Evolutionary conservation across 1,284 basidiomycete genomes (phyloP).

Genomic region (Rhodotorula glutinis): DNA sequence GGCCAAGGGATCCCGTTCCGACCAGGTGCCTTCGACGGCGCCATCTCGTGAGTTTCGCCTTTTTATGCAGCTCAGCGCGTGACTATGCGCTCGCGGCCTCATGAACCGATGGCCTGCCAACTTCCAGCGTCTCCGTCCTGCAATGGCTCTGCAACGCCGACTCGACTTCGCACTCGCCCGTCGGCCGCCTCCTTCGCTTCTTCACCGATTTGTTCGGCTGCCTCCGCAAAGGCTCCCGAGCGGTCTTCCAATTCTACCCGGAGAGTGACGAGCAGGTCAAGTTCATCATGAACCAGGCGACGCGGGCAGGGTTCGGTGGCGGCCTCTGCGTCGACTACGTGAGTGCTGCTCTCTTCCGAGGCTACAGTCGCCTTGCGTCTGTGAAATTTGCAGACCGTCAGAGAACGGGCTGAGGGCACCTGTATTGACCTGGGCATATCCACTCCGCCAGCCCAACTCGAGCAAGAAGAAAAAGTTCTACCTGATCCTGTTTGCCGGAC

Average conservation of each 20-base stretch:
- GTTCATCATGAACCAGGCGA: slow-evolving; percentile 88
- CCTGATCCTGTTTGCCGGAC: slow-evolving; percentile 78
- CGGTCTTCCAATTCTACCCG: slow-evolving; percentile 94
- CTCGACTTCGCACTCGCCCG: slow-evolving; percentile 85
- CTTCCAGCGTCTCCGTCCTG: slow-evolving; percentile 82
- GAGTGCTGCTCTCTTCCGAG: neutral
- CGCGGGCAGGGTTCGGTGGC: slow-evolving; percentile 93
- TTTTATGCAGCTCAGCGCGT: too few species aligned
- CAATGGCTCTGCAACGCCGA: slow-evolving; percentile 99
- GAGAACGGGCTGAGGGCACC: too few species aligned
- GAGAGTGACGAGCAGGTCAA: slow-evolving; percentile 92
- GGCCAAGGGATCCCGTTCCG: slow-evolving; percentile 66
- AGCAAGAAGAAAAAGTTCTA: slow-evolving; percentile 88
- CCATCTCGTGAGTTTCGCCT: slow-evolving; percentile 82
- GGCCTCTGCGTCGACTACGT: slow-evolving; percentile 90
- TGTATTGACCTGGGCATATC: too few species aligned
- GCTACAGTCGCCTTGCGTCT: neutral
- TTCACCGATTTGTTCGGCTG: slow-evolving; percentile 94
- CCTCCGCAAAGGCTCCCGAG: slow-evolving; percentile 85
- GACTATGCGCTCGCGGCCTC: neutral
- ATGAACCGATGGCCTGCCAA: neutral
- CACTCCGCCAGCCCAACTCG: slow-evolving; percentile 65
- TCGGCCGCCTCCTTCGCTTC: slow-evolving; percentile 85
- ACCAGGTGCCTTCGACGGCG: slow-evolving; percentile 94
- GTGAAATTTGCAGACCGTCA: too few species aligned